A percentile compares a stretch with the other conserved stretches of the same genome.
Conservation (phyloP, 179 eudicot genomes). For the Drosera spatulata region DNA sequence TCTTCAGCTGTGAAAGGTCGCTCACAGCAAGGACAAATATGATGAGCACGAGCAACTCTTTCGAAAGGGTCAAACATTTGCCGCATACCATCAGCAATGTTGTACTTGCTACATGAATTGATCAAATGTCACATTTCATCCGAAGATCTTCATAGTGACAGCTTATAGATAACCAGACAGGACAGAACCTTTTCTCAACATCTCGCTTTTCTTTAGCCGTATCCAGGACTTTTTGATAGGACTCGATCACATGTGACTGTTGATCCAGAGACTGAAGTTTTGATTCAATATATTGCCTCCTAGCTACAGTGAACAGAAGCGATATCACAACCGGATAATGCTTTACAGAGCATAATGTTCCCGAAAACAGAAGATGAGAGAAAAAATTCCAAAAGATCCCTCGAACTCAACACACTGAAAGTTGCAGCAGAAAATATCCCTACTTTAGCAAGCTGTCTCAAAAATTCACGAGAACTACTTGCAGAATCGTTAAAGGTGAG, state of each 20-base stretch:
- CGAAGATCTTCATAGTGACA: constrained; percentile 3
- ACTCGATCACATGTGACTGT: constrained; percentile 41
- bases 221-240: constrained; percentile 46
- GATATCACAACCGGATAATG: neutral
- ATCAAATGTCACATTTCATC: constrained; percentile 1
- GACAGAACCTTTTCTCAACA: constrained; percentile 46
- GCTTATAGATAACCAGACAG: neutral
- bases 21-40: constrained; percentile 82
- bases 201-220: constrained; percentile 59
- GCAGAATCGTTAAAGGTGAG: no score
- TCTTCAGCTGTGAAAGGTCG: constrained; percentile 88
- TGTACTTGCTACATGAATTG: constrained; percentile 35
- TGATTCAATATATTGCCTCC: constrained; percentile 58
- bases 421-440: no score
- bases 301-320: constrained; percentile 41
- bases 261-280: constrained; percentile 62
- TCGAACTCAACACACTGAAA: no score
- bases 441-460: no score
- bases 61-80: constrained; percentile 59
- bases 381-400: no score
- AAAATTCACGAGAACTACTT: no score
- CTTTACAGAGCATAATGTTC: neutral
- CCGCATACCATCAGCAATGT: constrained; percentile 49
- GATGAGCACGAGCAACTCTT: constrained; percentile 62
- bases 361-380: neutral